Evolutionary conservation across 768 basidiomycete genomes (phyloP).

Genomic region (Amanita rubescens): DNA sequence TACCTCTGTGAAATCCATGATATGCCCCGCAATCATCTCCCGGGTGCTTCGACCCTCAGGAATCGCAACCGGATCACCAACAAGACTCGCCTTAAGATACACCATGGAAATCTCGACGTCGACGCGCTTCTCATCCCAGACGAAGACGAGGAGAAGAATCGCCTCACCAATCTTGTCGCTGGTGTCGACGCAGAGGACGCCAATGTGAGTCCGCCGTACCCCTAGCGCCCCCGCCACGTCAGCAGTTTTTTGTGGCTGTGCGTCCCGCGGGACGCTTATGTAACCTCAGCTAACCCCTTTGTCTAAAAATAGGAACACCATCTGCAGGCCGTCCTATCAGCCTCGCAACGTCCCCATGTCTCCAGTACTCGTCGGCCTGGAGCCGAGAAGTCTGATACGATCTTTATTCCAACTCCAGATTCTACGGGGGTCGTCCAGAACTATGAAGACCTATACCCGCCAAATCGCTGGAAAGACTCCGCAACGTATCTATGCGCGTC

Average conservation of each 20-base stretch:
- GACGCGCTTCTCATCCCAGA: slow-evolving; percentile 77
- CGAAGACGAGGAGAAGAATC: slow-evolving; percentile 79
- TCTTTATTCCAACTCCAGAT: slow-evolving; percentile 91
- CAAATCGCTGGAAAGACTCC: slow-evolving; percentile 69
- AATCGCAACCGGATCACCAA: slow-evolving; percentile 90
- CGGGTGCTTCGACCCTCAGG: slow-evolving; percentile 72
- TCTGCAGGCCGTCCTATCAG: slow-evolving; percentile 42
- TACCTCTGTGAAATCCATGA: slow-evolving; percentile 55
- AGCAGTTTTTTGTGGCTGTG: slow-evolving; percentile 39
- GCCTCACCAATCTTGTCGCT: slow-evolving; percentile 66
- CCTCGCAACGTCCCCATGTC: slow-evolving; percentile 29
- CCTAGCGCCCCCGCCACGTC: slow-evolving; percentile 29
- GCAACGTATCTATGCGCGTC: slow-evolving; percentile 73
- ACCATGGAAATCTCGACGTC: slow-evolving; percentile 74
- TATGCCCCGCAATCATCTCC: slow-evolving; percentile 78
- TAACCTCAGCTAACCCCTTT: slow-evolving; percentile 21
- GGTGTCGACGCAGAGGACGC: slow-evolving; percentile 92
- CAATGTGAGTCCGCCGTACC: slow-evolving; percentile 63
- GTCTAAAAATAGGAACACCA: slow-evolving; percentile 41
- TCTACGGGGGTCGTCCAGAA: slow-evolving; percentile 74
- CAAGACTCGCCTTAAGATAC: slow-evolving; percentile 84
- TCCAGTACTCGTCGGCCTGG: slow-evolving; percentile 22
- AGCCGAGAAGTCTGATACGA: slow-evolving; percentile 33
- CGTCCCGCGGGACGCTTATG: slow-evolving; percentile 43
- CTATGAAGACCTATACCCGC: slow-evolving; percentile 70